Percentiles rank a stretch among this genome's conserved stretches.
Evolutionary conservation across 2,329 filamentous ascomycete genomes (phyloP).

Genomic region (Pestalotiopsis fici): DNA sequence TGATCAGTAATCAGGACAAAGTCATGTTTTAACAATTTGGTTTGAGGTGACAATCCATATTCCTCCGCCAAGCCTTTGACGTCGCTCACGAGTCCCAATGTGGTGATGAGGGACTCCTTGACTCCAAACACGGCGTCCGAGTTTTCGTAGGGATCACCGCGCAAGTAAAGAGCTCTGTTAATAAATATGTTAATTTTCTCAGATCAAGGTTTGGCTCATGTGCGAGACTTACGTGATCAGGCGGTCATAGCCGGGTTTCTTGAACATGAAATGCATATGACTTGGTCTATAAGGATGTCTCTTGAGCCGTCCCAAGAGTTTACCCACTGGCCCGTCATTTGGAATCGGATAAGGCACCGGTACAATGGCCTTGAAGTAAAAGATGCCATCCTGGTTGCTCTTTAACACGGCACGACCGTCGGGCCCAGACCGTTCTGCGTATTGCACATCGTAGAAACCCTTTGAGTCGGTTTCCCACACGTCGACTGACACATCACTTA

Average conservation of each 20-base stretch:
- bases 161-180: slow-evolving; percentile 72
- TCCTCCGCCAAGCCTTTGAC: slow-evolving; percentile 54
- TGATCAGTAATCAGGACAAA: slow-evolving; percentile 76
- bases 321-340: slow-evolving; percentile 79
- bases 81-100: slow-evolving; percentile 62
- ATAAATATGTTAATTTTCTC: not conserved
- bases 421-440: slow-evolving; percentile 61
- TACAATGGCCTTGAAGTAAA: slow-evolving; percentile 84
- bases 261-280: slow-evolving; percentile 90
- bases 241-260: slow-evolving; percentile 75
- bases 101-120: slow-evolving; percentile 65
- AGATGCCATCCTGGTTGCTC: slow-evolving; percentile 70
- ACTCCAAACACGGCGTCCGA: slow-evolving; percentile 87
- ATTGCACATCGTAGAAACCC: slow-evolving; percentile 81
- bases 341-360: slow-evolving; percentile 86
- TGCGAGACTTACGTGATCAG: slow-evolving; percentile 69
- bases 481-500: slow-evolving; percentile 70
- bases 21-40: slow-evolving; percentile 67
- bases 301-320: slow-evolving; percentile 62
- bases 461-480: slow-evolving; percentile 84
- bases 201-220: not conserved
- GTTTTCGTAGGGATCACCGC: slow-evolving; percentile 78
- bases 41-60: slow-evolving; percentile 65
- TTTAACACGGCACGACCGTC: slow-evolving; percentile 73
- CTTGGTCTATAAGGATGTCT: slow-evolving; percentile 77